These are phyloP conservation scores for Sinapis alba DNA, from an alignment of 441 rosid genomes.

Conservation along the genomic window DNA sequence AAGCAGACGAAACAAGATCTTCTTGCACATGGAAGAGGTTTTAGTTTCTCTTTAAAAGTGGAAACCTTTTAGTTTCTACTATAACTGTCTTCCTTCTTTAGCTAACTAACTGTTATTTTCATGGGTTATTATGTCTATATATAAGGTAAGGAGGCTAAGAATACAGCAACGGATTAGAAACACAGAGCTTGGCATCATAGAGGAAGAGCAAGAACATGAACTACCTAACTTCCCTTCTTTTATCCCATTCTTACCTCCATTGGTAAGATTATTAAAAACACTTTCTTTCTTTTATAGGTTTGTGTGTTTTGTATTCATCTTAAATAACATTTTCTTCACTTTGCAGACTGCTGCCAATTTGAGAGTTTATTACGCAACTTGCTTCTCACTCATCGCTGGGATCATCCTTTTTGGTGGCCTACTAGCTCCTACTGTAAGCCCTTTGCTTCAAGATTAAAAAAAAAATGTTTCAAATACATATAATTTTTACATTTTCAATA, in stretches of 20 bases:
- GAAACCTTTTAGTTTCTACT: conserved; percentile 18
- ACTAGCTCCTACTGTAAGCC: conserved; percentile 84
- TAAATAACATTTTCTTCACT: not conserved
- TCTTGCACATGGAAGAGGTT: conserved; percentile 97
- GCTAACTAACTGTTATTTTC: not conserved
- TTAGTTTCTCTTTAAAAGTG: conserved; percentile 9
- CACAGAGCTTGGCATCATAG: conserved; percentile 68
- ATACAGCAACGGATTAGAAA: conserved; percentile 88
- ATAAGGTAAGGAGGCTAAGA: conserved; percentile 91
- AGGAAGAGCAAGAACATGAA: conserved; percentile 66
- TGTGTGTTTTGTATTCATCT: conserved; percentile 3
- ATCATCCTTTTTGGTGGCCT: conserved; percentile 93
- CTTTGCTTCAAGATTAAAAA: not conserved
- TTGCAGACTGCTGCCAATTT: conserved; percentile 85
- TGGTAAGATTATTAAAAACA: conserved; percentile 41
- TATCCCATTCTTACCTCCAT: conserved; percentile 95
- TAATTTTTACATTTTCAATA: not conserved
- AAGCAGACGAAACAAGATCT: conserved; percentile 93
- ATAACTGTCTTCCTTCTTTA: not conserved
- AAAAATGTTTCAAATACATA: not conserved
- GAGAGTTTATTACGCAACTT: conserved; percentile 77
- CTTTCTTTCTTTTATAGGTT: not conserved
- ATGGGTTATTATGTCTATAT: not conserved
- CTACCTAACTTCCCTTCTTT: conserved; percentile 94
- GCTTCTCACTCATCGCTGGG: conserved; percentile 90